These are phyloP conservation scores for Yamadazyma olivae DNA, from an alignment of 805 yeast species.

Conservation along the genomic window DNA sequence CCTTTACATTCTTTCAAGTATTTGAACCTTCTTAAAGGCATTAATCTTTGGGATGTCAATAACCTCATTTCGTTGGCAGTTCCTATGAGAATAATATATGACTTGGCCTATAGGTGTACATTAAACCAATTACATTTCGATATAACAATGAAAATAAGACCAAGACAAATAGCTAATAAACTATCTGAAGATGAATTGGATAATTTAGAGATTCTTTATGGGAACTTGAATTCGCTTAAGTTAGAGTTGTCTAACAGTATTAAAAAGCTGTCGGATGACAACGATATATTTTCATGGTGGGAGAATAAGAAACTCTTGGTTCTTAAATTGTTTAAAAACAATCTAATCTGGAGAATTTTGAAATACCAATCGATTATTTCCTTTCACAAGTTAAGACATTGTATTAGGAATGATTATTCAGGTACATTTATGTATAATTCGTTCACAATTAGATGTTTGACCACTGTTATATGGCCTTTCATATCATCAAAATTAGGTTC, in stretches of 20 bases:
- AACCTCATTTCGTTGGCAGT: constrained; percentile 32
- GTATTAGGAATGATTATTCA: constrained; percentile 34
- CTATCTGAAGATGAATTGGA: constrained; percentile 19
- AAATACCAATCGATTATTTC: constrained; percentile 13
- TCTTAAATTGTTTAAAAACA: constrained; percentile 3
- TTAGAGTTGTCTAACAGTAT: neutral
- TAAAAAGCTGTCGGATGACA: neutral
- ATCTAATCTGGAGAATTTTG: constrained; percentile 6
- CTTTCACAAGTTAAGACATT: constrained; percentile 27
- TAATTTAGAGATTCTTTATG: constrained; percentile 16
- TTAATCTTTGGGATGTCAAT: constrained; percentile 27
- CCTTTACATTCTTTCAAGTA: constrained; percentile 7
- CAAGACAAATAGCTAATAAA: constrained; percentile 33
- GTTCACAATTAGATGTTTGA: constrained; percentile 21
- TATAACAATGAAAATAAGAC: constrained; percentile 23
- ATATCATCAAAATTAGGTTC: constrained; percentile 31
- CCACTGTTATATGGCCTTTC: constrained; percentile 41
- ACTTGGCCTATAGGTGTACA: constrained; percentile 27
- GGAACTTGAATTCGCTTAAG: neutral
- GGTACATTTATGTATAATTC: constrained; percentile 20
- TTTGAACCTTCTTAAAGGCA: constrained; percentile 16
- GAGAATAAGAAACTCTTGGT: neutral
- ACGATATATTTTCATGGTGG: neutral
- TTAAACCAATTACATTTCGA: constrained; percentile 32
- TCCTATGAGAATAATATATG: constrained; percentile 38